phyloP scores from a whole-genome alignment of 2,329 filamentous ascomycete species.

The Alternaria postmessia region DNA sequence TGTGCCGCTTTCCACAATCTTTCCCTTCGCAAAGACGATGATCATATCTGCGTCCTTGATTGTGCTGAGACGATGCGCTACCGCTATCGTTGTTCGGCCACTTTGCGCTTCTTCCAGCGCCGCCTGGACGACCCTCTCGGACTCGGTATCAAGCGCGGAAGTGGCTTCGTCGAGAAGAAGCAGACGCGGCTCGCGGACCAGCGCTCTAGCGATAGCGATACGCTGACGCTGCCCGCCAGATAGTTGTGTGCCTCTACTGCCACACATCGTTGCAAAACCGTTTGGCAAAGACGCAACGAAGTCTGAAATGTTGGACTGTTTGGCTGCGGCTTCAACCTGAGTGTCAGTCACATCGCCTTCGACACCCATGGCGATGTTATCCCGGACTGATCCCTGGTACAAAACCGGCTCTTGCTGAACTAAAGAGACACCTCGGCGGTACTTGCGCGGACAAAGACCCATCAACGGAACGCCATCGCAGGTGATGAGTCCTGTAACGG shows the following conservation, averaged over 20 bases:
- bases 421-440: constrained; percentile 82
- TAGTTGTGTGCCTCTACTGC: constrained; percentile 45
- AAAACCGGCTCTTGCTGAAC: constrained; percentile 95
- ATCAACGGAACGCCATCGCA: constrained; percentile 83
- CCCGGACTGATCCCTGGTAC: constrained; percentile 89
- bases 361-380: constrained; percentile 81
- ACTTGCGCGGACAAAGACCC: constrained; percentile 78
- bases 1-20: constrained; percentile 81
- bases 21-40: constrained; percentile 89
- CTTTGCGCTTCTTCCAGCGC: constrained; percentile 83
- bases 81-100: constrained; percentile 90
- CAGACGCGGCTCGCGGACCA: constrained; percentile 90
- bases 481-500: constrained; percentile 77
- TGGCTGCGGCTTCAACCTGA: constrained; percentile 77
- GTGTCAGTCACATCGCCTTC: constrained; percentile 74
- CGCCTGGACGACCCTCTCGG: constrained; percentile 79
- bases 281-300: constrained; percentile 58
- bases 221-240: constrained; percentile 91
- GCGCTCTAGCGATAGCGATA: constrained; percentile 88
- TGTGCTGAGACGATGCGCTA: constrained; percentile 89
- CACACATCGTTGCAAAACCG: constrained; percentile 57
- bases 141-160: constrained; percentile 47
- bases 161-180: constrained; percentile 58
- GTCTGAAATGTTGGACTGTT: constrained; percentile 60
- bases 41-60: constrained; percentile 95